phyloP scores from a whole-genome alignment of 805 yeast genomes.

The Saccharomycopsis sp. region DNA sequence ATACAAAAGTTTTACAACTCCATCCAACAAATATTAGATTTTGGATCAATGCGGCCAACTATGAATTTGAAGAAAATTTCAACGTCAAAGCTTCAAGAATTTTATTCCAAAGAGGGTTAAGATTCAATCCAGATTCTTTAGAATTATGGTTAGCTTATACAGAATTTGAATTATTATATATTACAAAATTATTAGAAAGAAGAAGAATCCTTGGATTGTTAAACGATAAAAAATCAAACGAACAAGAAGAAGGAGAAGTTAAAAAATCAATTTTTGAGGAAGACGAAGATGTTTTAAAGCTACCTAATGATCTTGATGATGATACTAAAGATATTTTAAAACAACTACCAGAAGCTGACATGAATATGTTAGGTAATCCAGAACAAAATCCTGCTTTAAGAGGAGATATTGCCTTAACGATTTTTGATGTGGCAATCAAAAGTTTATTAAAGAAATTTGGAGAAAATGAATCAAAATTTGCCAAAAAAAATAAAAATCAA shows the following conservation, averaged over 20 bases:
- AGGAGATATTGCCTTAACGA: constrained; percentile 62
- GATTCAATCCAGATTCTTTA: constrained; percentile 67
- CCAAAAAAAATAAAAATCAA: constrained; percentile 26
- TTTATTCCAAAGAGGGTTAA: constrained; percentile 71
- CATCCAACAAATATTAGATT: constrained; percentile 88
- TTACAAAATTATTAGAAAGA: constrained; percentile 74
- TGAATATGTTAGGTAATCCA: constrained; percentile 76
- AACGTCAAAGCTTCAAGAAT: constrained; percentile 84
- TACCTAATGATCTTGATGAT: constrained; percentile 49
- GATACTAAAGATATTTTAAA: constrained; percentile 34
- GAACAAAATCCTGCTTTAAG: constrained; percentile 71
- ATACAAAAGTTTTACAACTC: constrained; percentile 65
- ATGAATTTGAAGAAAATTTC: constrained; percentile 82
- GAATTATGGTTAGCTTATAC: constrained; percentile 79
- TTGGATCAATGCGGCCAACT: constrained; percentile 92
- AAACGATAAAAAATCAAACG: constrained; percentile 60
- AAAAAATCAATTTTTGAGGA: constrained; percentile 23
- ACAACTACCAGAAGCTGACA: constrained; percentile 76
- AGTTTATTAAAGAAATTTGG: constrained; percentile 27
- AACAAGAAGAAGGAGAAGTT: constrained; percentile 30
- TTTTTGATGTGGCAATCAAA: constrained; percentile 58
- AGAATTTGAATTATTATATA: constrained; percentile 78
- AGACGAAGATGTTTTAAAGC: constrained; percentile 31
- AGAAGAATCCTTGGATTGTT: constrained; percentile 72
- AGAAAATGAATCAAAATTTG: constrained; percentile 4